Evolutionary conservation across 1,284 basidiomycete genomes (phyloP).

Genomic region (Apiotrichum brassicae): DNA sequence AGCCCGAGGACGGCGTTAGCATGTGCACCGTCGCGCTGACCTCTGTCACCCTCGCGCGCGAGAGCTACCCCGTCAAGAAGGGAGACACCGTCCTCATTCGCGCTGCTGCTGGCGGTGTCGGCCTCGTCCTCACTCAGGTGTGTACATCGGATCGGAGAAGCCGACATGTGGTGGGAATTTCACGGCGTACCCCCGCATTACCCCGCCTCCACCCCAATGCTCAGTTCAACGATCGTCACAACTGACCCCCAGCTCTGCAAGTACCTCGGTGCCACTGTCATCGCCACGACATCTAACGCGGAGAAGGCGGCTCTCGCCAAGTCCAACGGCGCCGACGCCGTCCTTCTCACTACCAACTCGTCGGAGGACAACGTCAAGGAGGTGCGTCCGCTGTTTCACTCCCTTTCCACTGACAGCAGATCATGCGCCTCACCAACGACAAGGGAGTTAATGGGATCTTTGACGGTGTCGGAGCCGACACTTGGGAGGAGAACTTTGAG

Average conservation of each 20-base stretch:
- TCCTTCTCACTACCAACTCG: slow-evolving; percentile 64
- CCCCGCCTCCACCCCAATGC: slow-evolving; percentile 56
- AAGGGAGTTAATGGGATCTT: slow-evolving; percentile 77
- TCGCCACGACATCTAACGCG: slow-evolving; percentile 83
- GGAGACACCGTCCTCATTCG: slow-evolving; percentile 58
- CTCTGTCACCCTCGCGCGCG: slow-evolving; percentile 68
- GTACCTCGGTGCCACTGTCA: slow-evolving; percentile 70
- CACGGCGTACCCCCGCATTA: slow-evolving; percentile 49
- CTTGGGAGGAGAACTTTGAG: slow-evolving; percentile 78
- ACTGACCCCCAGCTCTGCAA: slow-evolving; percentile 44
- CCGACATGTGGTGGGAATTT: slow-evolving; percentile 49
- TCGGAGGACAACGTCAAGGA: slow-evolving; percentile 54
- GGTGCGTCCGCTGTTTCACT: slow-evolving; percentile 48
- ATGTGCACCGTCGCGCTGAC: slow-evolving; percentile 72
- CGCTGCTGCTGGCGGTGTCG: slow-evolving; percentile 76
- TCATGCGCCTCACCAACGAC: slow-evolving; percentile 68
- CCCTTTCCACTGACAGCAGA: slow-evolving; percentile 46
- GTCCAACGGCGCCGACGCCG: slow-evolving; percentile 73
- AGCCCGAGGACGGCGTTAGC: slow-evolving; percentile 62
- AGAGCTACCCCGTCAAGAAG: slow-evolving; percentile 71
- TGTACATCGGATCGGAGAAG: slow-evolving; percentile 4
- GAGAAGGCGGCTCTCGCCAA: slow-evolving; percentile 82
- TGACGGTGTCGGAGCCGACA: slow-evolving; percentile 91
- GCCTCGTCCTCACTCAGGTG: slow-evolving; percentile 52
- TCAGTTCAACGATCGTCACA: too few relatives aligned